These are phyloP conservation scores for Fomitiporia mediterranea DNA, from an alignment of 1,284 basidiomycete genomes.

Conservation along the genomic window DNA sequence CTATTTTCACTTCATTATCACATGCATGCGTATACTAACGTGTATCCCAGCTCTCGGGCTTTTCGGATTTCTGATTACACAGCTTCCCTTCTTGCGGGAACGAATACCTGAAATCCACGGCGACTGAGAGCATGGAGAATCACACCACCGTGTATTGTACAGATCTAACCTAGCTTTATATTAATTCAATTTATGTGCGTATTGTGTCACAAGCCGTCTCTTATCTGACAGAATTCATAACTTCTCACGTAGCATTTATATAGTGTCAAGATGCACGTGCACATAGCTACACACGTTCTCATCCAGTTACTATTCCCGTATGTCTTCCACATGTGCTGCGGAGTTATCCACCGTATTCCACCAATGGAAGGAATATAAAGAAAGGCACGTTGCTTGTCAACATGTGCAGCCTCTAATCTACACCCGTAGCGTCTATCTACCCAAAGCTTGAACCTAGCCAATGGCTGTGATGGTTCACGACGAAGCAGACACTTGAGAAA, in stretches of 20 bases:
- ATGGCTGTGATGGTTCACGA: neutral
- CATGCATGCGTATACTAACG: constrained; percentile 19
- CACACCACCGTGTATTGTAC: neutral
- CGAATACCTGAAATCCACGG: neutral
- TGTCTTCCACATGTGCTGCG: no score
- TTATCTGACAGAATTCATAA: no score
- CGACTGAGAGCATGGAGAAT: neutral
- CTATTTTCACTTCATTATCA: neutral
- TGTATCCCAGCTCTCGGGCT: constrained; percentile 34
- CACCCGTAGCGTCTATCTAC: neutral
- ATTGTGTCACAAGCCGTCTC: no score
- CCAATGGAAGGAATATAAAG: neutral
- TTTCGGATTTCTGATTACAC: constrained; percentile 33
- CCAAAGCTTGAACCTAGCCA: no score
- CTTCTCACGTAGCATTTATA: no score
- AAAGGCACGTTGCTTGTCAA: neutral
- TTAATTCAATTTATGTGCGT: no score
- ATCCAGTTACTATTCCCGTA: no score
- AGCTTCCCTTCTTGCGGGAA: constrained; percentile 25
- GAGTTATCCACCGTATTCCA: no score
- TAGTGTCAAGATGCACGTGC: no score
- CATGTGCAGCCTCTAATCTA: neutral
- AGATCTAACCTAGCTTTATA: no score
- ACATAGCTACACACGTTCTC: no score
- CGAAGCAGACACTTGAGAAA: neutral